These are phyloP conservation scores for Musa balbisiana DNA, from an alignment of 202 grass and related monocot genomes.

Conservation along the genomic window DNA sequence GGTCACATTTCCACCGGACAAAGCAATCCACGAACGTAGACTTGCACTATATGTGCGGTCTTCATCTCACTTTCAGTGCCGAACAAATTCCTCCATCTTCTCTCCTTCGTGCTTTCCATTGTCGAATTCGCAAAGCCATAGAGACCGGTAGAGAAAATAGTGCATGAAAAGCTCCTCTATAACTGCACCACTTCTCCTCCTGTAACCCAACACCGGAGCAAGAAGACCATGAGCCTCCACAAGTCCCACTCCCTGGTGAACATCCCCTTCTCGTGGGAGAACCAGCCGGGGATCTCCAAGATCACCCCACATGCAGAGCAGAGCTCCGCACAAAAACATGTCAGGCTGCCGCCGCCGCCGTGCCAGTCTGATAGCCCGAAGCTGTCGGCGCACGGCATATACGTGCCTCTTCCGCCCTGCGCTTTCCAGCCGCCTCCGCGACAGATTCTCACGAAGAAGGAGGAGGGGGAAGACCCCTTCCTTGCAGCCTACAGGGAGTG, in stretches of 20 bases:
- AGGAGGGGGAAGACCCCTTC: slow-evolving; percentile 50
- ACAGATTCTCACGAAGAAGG: background rate
- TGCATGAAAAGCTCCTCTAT: too few relatives aligned
- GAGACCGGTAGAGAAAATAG: background rate
- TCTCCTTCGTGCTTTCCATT: too few relatives aligned
- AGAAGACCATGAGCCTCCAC: background rate
- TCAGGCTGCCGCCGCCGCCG: background rate
- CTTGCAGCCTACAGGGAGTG: slow-evolving; percentile 75
- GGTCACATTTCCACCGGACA: too few relatives aligned
- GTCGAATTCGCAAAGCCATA: too few relatives aligned
- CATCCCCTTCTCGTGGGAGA: slow-evolving; percentile 82
- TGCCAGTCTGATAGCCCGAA: background rate
- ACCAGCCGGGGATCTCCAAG: slow-evolving; percentile 63
- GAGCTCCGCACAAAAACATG: background rate
- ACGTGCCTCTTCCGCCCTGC: slow-evolving; percentile 57
- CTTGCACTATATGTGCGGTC: too few relatives aligned
- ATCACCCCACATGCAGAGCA: background rate
- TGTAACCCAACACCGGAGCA: background rate
- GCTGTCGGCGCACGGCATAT: slow-evolving; percentile 13
- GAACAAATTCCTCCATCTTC: too few relatives aligned
- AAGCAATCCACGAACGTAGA: too few relatives aligned
- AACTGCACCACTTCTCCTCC: too few relatives aligned
- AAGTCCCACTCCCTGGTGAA: slow-evolving; percentile 1
- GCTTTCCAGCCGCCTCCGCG: slow-evolving; percentile 9
- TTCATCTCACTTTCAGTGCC: too few relatives aligned